Percentiles rank a stretch among this genome's conserved stretches.
These are phyloP conservation scores for Fusarium musae DNA, from an alignment of 2,329 filamentous ascomycete species.

Conservation along the genomic window DNA sequence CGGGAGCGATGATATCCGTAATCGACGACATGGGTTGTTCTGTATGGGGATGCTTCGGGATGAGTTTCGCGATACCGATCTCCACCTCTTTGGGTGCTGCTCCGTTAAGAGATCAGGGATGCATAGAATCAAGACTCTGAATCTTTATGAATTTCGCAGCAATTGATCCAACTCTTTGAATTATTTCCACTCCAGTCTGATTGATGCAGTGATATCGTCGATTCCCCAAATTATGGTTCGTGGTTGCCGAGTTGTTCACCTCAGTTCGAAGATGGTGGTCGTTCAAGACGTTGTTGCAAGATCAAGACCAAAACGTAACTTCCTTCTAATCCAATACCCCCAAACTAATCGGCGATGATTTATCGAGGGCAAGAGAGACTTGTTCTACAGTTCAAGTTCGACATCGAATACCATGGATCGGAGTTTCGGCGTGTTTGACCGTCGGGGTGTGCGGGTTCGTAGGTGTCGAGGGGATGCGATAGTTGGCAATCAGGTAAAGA, in stretches of 20 bases:
- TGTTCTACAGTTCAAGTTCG: conserved; percentile 16
- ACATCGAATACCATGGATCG: conserved; percentile 26
- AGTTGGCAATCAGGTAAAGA: neutral
- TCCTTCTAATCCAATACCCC: conserved; percentile 1
- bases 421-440: conserved; percentile 21
- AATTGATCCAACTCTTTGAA: conserved; percentile 1
- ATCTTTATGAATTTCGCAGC: neutral
- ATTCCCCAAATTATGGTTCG: conserved; percentile 2
- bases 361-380: conserved; percentile 10
- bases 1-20: conserved; percentile 35
- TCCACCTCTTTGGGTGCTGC: conserved; percentile 29
- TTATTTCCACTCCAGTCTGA: neutral
- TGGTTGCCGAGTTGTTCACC: neutral
- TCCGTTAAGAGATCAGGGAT: conserved; percentile 12
- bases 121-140: conserved; percentile 19
- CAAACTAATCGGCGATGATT: conserved; percentile 5
- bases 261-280: neutral
- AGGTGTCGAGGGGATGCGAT: conserved; percentile 12
- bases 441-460: conserved; percentile 26
- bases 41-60: conserved; percentile 13
- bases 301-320: neutral
- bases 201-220: neutral
- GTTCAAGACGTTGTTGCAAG: neutral
- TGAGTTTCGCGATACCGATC: conserved; percentile 33
- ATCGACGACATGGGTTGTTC: conserved; percentile 45